Base-by-base conservation (phyloP, 768 basidiomycete species). In the Inosperma sp. region DNA sequence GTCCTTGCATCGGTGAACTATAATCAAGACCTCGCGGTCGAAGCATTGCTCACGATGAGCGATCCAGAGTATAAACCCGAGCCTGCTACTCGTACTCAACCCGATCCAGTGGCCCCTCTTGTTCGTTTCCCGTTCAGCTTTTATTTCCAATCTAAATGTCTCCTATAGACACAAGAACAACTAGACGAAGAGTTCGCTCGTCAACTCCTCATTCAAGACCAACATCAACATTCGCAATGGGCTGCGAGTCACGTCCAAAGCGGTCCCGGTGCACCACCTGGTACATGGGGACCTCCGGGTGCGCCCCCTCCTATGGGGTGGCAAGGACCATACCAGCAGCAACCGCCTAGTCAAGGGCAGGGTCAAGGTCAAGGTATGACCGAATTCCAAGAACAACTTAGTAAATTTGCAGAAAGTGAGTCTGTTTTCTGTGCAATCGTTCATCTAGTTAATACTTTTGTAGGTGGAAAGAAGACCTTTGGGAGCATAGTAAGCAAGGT, bases 381-480 rank as follows among this genome's bases (percentile, higher is more conserved):
- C 7, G 88, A 91, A 43, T 69, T 92, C 31, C 81, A 84, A 55
- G 84, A 91, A 53, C 85, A 86, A 27, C 76, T 92, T 60, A 82
- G 62, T 58, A 84, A 82, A 65, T 73, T 89, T 39, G 88, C 89
- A 5, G 90, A 91, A 67, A 79, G 88, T 92, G 53, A 53, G 86
- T 70, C 7, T 27, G 3, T 30, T 36, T 44, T n/a, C n/a, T 48
- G 37, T 48, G 21, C 12, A 40, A 33, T 33, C 27, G 9, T 12
- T 36, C 25, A 13, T 39, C 44, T 37, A 43, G 45, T 31, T 39
- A 17, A 2, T n/a, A n/a, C n/a, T n/a, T n/a, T n/a, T n/a, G n/a
- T n/a, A 87, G 85, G 77, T 47, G 88, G 89, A 3, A 90, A 87
- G 71, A 86, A 83, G 68, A 91, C 88, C 0, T 79, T 92, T 65